Base-by-base conservation (phyloP, 495 filamentous ascomycete genomes). In the Tuber magnatum region DNA sequence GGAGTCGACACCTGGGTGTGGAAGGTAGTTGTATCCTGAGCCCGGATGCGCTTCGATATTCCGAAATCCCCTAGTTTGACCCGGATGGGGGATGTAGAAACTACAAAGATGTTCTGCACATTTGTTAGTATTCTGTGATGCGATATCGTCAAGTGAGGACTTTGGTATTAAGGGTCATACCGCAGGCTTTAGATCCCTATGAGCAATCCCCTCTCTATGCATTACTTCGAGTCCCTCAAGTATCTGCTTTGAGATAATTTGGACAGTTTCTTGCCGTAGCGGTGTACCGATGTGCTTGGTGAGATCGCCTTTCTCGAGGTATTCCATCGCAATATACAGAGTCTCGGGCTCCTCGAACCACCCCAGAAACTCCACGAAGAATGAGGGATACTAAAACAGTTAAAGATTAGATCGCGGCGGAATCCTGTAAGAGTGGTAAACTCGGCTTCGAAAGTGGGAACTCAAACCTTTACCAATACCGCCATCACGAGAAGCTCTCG, bases 101-200 rank as follows among this genome's bases (percentile, higher is more conserved):
- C 44, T 24, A 24, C 5, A 24, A 48, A 22, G 20, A 48, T 48
- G 6, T 48, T 48, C 46, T 48, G 24, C 8, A 6, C 46, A 48
- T 48, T 24, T 0, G 22, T 48, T 8, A 48, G 46, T 24, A 9
- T 48, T 48, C 46, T 24, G 22, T 0, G 3, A 24, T 9, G 46
- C 20, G 5, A 24, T 0, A 48, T 48, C 6, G 20, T 22, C 6
- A 48, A 2, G 7, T 0, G 46, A 48, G 22, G 44, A 22, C 0
- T 48, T 6, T 48, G 18, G 20, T 22, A 0, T 18, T 48, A 48
- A 22, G 44, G 20, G 24, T 8, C 18, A 48, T 48, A 48, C 44
- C 44, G 20, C 20, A 48, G 75, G 75, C 32, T 74, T 71, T 20
- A 77, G 10, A 71, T 77, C 75, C 4, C 75, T 40, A 41, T 77